These are phyloP conservation scores for Naganishia onofrii DNA, from an alignment of 768 basidiomycete species.

Conservation along the genomic window DNA sequence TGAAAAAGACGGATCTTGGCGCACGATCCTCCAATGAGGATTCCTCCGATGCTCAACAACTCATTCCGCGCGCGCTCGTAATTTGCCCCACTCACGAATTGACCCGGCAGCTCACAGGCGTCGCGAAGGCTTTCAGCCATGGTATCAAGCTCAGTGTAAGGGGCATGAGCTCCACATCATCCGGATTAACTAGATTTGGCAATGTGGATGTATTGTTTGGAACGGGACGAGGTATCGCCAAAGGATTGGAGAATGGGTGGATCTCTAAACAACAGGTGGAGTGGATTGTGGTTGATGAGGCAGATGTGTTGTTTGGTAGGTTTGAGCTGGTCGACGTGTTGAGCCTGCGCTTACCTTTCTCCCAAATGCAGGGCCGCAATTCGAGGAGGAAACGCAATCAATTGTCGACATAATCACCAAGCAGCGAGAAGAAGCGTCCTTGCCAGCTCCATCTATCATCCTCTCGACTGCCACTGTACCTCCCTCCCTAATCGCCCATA, in stretches of 20 bases:
- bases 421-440: conserved; percentile 52
- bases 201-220: conserved; percentile 57
- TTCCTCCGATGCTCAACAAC: conserved; percentile 49
- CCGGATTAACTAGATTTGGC: conserved; percentile 34
- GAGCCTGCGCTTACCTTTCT: conserved; percentile 3
- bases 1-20: conserved; percentile 65
- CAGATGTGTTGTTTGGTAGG: conserved; percentile 82
- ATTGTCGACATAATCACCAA: conserved; percentile 70
- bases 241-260: conserved; percentile 59
- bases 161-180: conserved; percentile 55
- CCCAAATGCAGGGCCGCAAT: conserved; percentile 67
- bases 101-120: conserved; percentile 70
- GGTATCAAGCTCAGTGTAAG: conserved; percentile 70
- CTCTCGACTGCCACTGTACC: conserved; percentile 87
- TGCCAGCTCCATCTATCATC: conserved; percentile 68
- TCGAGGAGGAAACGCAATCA: conserved; percentile 67
- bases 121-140: conserved; percentile 73
- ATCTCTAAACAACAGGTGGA: conserved; percentile 69
- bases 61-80: conserved; percentile 71
- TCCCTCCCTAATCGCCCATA: conserved; percentile 54
- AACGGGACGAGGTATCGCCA: conserved; percentile 59
- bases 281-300: conserved; percentile 89
- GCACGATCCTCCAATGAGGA: background rate
- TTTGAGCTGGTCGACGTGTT: conserved; percentile 13
- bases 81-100: conserved; percentile 89